phyloP scores from a whole-genome alignment of 2,329 filamentous ascomycete genomes.

The Calonectria hawksworthii region DNA sequence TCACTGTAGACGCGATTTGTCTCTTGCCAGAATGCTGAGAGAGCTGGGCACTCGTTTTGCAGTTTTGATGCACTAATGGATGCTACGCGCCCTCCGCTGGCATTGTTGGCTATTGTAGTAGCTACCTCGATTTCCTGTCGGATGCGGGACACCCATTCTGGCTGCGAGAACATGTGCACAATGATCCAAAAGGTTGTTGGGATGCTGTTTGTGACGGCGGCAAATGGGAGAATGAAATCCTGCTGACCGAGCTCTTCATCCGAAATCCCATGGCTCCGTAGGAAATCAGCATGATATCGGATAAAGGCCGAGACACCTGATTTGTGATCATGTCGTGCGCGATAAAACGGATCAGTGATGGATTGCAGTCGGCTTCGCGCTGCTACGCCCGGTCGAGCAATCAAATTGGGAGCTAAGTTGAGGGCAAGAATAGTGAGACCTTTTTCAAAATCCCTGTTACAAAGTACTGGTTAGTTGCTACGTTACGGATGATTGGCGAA shows the following conservation, averaged over 20 bases:
- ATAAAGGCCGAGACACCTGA: slow-evolving; percentile 20
- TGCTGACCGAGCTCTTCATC: neutral
- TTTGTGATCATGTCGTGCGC: neutral
- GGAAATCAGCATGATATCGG: neutral
- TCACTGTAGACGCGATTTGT: slow-evolving; percentile 10
- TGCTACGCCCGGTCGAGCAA: neutral
- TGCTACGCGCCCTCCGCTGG: neutral
- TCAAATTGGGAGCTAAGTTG: neutral
- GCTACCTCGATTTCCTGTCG: slow-evolving; percentile 16
- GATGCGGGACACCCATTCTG: neutral
- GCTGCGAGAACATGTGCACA: slow-evolving; percentile 16
- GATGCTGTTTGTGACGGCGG: slow-evolving; percentile 22
- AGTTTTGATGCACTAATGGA: slow-evolving; percentile 4
- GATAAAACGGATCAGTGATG: neutral
- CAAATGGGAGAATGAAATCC: slow-evolving; percentile 22
- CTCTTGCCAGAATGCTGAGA: slow-evolving; percentile 23
- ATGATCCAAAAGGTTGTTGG: slow-evolving; percentile 28
- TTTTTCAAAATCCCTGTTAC: slow-evolving; percentile 19
- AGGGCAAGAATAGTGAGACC: neutral
- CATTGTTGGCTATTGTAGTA: neutral
- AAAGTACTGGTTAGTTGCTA: neutral
- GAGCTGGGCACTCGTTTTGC: slow-evolving; percentile 10
- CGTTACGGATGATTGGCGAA: neutral
- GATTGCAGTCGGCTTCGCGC: slow-evolving; percentile 5
- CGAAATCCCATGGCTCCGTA: slow-evolving; percentile 3